Conservation (phyloP, 2,329 filamentous ascomycete genomes). For the Aspergillus aculeatinus region DNA sequence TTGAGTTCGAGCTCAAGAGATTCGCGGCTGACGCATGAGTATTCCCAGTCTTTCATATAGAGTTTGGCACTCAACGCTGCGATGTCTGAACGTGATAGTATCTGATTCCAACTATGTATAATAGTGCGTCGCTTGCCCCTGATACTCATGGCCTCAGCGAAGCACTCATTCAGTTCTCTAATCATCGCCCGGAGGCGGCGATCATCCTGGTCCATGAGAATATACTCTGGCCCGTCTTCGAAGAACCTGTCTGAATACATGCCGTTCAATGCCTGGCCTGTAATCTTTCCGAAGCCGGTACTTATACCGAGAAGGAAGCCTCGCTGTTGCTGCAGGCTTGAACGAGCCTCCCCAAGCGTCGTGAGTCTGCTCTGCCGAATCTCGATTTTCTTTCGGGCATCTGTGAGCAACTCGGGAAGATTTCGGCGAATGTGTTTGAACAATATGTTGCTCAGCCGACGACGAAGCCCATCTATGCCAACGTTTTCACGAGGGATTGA, state of each 20-base stretch:
- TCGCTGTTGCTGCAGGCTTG: slow-evolving; percentile 26
- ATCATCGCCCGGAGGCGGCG: slow-evolving; percentile 31
- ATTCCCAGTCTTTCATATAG: neutral
- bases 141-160: slow-evolving; percentile 25
- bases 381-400: slow-evolving; percentile 34
- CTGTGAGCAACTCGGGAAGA: slow-evolving; percentile 38
- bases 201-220: slow-evolving; percentile 12
- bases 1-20: slow-evolving; percentile 13
- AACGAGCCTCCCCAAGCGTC: slow-evolving; percentile 26
- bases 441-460: slow-evolving; percentile 40
- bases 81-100: no score
- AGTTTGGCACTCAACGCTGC: slow-evolving; percentile 8
- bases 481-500: slow-evolving; percentile 24
- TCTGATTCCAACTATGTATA: slow-evolving; percentile 17
- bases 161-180: slow-evolving; percentile 27
- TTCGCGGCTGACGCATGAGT: no score
- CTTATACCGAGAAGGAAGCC: slow-evolving; percentile 37
- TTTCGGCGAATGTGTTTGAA: slow-evolving; percentile 29
- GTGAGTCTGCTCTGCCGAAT: slow-evolving; percentile 31
- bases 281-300: slow-evolving; percentile 40
- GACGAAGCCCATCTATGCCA: slow-evolving; percentile 38
- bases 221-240: slow-evolving; percentile 17
- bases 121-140: slow-evolving; percentile 13
- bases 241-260: slow-evolving; percentile 46
- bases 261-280: slow-evolving; percentile 41